Evolutionary conservation across 2,329 filamentous ascomycete species (phyloP), one percentile per base, ranked within the genome.

Genomic region (Albifimbria verrucaria): DNA sequence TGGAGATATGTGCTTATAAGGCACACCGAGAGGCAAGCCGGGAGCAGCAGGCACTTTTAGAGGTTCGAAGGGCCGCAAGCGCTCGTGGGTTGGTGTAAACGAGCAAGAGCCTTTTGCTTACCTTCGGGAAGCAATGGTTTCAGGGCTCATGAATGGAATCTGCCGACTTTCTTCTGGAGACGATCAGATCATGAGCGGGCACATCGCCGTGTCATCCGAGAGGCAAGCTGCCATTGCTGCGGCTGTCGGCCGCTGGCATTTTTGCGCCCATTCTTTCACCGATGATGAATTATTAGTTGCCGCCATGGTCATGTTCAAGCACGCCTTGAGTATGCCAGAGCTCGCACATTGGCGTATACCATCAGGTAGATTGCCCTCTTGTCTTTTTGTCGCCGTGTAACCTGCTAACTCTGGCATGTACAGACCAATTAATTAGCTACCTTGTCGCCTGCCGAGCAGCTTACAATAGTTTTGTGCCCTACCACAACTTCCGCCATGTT

Each of bases 401-500:
- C 21, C 46, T 44, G 41, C 47, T 39, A 49, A 47, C 21, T 46
- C 12, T 46, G 9, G 7, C 55, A 57, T 55, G 50, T 58, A 43
- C 64, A 90, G 91, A 89, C 62, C 87, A 95, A 68, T 78, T 99
- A 24, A 88, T 89, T 59, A 86, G 84, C 51, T 97, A 96, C 65
- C 78, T 97, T 55, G 82, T 96, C 57, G 92, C 92, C 50, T 94
- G 92, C 65, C 88, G 93, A 56, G 86, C 88, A 47, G 90, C 94
- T n/a, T 99, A 99, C 75, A 97, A 97, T 70, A 89, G 85, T 54
- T 96, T 96, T 69, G 92, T 97, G 32, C 89, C 93, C 21, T 99
- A 97, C 66, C 94, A 99, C 77, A 99, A 99, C 72, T 99, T 97
- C 69, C 89, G 93, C 51, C 94, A 99, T 71, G 94, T 96, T 21